Evolutionary conservation across 2,329 filamentous ascomycete genomes (phyloP), one percentile per base, ranked within the genome.

Genomic region (Pseudocercospora cruenta): DNA sequence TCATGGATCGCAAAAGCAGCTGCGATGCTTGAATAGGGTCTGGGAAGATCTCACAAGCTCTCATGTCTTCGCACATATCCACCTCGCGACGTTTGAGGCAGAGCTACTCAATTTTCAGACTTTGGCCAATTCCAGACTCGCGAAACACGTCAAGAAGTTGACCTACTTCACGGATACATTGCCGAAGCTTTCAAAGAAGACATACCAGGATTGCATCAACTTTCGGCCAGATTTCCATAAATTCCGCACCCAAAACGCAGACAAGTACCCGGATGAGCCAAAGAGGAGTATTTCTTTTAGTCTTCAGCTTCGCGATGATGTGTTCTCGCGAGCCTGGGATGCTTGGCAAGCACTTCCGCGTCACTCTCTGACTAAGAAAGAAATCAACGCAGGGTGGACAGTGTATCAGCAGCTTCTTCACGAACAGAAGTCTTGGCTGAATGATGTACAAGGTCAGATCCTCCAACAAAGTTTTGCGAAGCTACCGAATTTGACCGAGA

Each of bases 161-260:
- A 72, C 71, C n/a, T 70, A 74, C 59, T 71, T 69, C 55, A 65
- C 66, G 2, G 73, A 77, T 45, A 64, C 74, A n/a, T 28, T 75
- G 39, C 74, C 75, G 1, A 24, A 62, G 12, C 72, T 62, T 65
- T 57, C 9, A 5, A 63, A 53, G 64, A 55, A 55, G 45, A 66
- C 47, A 19, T 67, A 22, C 53, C 3, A 47, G 10, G 63, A 60
- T 26, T 59, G 54, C 4, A 69, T 70, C 47, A 24, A 26, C 21
- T 14, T 51, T 51, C 47, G 47, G 9, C 47, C 47, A 51, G 47
- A 51, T 21, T 51, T 51, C 19, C 47, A 51, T 21, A 21, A 51
- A 14, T 51, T 51, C 47, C 47, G 47, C 47, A 7, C 8, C 16
- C 47, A 51, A 9, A 21, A 51, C n/a, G 47, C 47, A 24, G 47